Conservation (phyloP, 495 filamentous ascomycete genomes). For the Massariosphaeria phaeospora region DNA sequence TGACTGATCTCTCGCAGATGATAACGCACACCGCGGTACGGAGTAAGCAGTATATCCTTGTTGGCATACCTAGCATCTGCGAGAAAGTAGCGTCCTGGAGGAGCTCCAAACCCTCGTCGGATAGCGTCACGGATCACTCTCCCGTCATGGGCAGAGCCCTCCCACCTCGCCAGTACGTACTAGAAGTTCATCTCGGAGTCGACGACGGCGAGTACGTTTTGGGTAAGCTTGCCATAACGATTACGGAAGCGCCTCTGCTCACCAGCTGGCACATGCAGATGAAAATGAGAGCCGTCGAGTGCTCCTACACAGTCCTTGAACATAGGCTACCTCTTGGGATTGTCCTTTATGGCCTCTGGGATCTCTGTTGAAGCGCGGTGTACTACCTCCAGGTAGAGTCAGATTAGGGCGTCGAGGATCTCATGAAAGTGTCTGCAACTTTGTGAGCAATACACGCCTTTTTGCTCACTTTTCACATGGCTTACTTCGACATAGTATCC, state of each 20-base stretch:
- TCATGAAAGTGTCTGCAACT: constrained; percentile 7
- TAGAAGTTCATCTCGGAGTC: neutral
- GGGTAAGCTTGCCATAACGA: neutral
- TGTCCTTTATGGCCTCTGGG: neutral
- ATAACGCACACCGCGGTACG: neutral
- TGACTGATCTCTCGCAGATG: neutral
- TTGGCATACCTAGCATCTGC: too few species aligned
- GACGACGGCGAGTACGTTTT: constrained; percentile 1
- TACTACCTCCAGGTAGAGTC: neutral
- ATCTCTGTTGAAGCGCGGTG: neutral
- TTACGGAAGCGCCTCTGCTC: neutral
- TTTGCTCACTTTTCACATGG: too few species aligned
- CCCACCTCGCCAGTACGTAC: constrained; percentile 2
- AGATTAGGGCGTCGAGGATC: neutral
- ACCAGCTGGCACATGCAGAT: neutral
- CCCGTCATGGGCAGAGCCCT: constrained; percentile 1
- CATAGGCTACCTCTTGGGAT: neutral
- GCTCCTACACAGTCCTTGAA: constrained; percentile 1
- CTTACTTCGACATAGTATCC: too few species aligned
- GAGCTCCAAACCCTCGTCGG: neutral
- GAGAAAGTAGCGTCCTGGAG: neutral
- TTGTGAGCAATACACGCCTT: too few species aligned
- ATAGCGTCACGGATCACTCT: neutral
- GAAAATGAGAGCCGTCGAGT: neutral
- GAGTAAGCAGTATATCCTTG: too few species aligned